A percentile compares a stretch with the other conserved stretches of the same genome.
phyloP scores from a whole-genome alignment of 176 grass and related monocot species.

The Elaeis guineensis region DNA sequence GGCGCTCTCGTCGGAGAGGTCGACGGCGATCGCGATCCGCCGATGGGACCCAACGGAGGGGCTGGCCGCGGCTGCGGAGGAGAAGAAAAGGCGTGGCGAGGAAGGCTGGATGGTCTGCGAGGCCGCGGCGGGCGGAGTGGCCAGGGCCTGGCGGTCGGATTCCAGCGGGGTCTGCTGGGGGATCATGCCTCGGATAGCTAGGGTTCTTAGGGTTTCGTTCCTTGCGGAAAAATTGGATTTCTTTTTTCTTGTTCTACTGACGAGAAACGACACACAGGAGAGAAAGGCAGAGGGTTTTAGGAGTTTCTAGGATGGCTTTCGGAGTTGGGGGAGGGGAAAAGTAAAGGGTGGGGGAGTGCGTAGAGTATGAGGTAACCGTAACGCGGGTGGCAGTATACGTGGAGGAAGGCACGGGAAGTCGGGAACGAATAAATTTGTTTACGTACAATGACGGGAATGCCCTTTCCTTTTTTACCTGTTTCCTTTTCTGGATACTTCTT shows the following conservation, averaged over 20 bases:
- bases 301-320: no score
- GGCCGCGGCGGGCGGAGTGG: constrained; percentile 39
- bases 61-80: constrained; percentile 27
- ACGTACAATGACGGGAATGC: no score
- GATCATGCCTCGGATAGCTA: neutral
- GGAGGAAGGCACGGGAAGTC: no score
- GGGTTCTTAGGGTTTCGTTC: constrained; percentile 11
- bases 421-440: no score
- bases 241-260: no score
- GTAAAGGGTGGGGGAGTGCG: no score
- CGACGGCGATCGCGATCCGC: constrained; percentile 89
- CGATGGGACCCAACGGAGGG: constrained; percentile 48
- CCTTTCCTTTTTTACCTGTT: no score
- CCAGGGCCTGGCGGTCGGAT: constrained; percentile 39
- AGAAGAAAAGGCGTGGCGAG: constrained; percentile 81
- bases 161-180: constrained; percentile 25
- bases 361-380: no score
- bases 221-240: no score
- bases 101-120: constrained; percentile 54
- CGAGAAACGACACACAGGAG: neutral
- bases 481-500: no score
- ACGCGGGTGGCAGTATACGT: no score
- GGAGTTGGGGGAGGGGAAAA: no score
- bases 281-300: neutral
- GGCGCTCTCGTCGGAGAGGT: constrained; percentile 81